Percentiles rank a stretch among this genome's conserved stretches.
These are phyloP conservation scores for Epichloe scottii DNA, from an alignment of 2,329 filamentous ascomycete species.

Conservation along the genomic window DNA sequence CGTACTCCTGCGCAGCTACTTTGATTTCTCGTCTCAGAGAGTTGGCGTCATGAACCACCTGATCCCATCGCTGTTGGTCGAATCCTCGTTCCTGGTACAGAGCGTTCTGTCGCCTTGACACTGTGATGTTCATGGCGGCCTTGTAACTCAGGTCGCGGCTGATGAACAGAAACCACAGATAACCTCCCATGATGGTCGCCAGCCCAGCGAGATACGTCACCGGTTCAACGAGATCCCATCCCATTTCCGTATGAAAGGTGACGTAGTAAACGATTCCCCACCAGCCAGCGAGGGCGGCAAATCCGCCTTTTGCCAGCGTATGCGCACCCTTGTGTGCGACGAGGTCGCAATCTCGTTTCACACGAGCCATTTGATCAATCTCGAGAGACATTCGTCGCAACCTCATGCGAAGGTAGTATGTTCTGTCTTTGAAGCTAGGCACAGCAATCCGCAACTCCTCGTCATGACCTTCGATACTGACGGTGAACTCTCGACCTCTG, in stretches of 20 bases:
- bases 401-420: conserved; percentile 70
- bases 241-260: conserved; percentile 60
- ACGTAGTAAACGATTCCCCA: conserved; percentile 71
- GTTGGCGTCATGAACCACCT: conserved; percentile 69
- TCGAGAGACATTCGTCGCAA: conserved; percentile 58
- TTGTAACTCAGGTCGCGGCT: conserved; percentile 82
- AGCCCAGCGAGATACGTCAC: conserved; percentile 84
- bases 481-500: conserved; percentile 69
- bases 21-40: conserved; percentile 66
- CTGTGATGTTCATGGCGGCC: conserved; percentile 75
- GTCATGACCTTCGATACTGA: conserved; percentile 60
- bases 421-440: conserved; percentile 81
- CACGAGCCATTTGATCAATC: conserved; percentile 54
- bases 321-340: conserved; percentile 68
- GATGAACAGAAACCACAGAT: conserved; percentile 89
- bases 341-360: conserved; percentile 73
- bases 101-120: conserved; percentile 62
- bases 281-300: conserved; percentile 61
- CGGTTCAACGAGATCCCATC: conserved; percentile 87
- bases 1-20: conserved; percentile 71
- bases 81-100: conserved; percentile 68
- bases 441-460: conserved; percentile 64
- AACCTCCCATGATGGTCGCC: conserved; percentile 75
- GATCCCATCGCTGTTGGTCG: conserved; percentile 65
- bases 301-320: conserved; percentile 67